Conservation (phyloP, 1,139 yeast genomes). For the Candida tunisiensis region DNA sequence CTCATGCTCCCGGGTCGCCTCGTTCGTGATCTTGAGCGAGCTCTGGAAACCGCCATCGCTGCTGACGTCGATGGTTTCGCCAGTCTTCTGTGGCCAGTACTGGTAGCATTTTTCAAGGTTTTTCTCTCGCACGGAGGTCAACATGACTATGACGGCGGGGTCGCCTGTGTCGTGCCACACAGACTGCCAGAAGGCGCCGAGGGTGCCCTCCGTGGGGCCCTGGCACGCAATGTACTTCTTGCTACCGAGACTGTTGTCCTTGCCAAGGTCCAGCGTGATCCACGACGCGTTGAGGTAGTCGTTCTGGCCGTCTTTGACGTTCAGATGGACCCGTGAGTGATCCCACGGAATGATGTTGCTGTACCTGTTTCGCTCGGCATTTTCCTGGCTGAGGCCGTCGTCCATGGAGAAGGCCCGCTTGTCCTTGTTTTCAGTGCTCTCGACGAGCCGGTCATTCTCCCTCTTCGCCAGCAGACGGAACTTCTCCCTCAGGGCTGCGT, state of each 20-base stretch:
- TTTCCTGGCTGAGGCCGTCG: constrained; percentile 6
- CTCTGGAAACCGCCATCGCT: constrained; percentile 4
- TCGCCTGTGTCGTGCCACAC: constrained; percentile 26
- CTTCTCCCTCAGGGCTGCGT: constrained; percentile 3
- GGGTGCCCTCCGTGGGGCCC: constrained; percentile 54
- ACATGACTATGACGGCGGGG: constrained; percentile 58
- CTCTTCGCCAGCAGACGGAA: constrained; percentile 4
- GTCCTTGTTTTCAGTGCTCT: background rate
- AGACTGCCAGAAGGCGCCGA: constrained; percentile 79
- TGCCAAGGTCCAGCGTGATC: constrained; percentile 20
- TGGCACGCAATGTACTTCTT: constrained; percentile 36
- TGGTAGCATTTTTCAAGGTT: constrained; percentile 45
- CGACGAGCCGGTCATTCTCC: constrained; percentile 3
- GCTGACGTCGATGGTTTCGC: constrained; percentile 2
- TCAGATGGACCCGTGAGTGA: constrained; percentile 31
- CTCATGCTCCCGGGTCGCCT: constrained; percentile 5
- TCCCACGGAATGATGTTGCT: constrained; percentile 45
- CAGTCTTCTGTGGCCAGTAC: constrained; percentile 39
- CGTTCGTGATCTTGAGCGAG: constrained; percentile 5
- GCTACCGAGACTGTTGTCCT: too few relatives aligned
- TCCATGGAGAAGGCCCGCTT: too few relatives aligned
- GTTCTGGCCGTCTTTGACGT: constrained; percentile 14
- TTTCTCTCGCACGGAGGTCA: constrained; percentile 60
- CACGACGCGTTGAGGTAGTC: constrained; percentile 34
- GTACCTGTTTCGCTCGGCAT: constrained; percentile 32